Evolutionary conservation across 257 asterid genomes (phyloP).

Genomic region (Thymus mandschuricus): DNA sequence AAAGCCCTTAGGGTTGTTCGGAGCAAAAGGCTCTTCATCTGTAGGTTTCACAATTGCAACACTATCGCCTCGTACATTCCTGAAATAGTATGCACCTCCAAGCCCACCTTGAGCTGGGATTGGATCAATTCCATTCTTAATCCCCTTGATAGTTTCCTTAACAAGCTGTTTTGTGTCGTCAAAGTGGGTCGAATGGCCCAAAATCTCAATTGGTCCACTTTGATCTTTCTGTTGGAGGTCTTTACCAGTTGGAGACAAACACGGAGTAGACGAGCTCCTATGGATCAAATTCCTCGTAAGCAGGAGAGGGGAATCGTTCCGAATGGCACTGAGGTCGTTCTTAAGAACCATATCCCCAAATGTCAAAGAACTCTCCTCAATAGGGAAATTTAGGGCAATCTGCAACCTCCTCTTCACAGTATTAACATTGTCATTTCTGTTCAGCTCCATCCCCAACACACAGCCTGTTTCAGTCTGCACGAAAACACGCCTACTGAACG

Average conservation of each 20-base stretch:
- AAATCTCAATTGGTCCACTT: conserved; percentile 82
- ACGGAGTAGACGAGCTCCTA: conserved; percentile 95
- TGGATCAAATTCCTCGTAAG: conserved; percentile 80
- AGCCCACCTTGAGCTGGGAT: conserved; percentile 83
- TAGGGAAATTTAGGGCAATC: conserved; percentile 77
- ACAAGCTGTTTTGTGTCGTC: conserved; percentile 65
- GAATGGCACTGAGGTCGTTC: conserved; percentile 83
- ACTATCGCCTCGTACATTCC: conserved; percentile 79
- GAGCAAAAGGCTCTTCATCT: conserved; percentile 97
- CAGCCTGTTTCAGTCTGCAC: conserved; percentile 92
- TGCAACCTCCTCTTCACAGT: conserved; percentile 92
- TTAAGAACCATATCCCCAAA: conserved; percentile 85
- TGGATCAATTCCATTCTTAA: conserved; percentile 84
- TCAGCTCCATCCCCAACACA: conserved; percentile 93
- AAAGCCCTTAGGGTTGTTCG: conserved; percentile 96
- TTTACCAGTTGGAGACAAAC: conserved; percentile 91
- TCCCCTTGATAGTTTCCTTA: conserved; percentile 80
- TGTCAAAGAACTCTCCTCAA: conserved; percentile 89
- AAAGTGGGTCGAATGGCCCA: conserved; percentile 64
- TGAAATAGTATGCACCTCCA: conserved; percentile 92
- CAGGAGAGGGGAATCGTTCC: conserved; percentile 85
- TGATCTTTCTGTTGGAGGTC: conserved; percentile 81
- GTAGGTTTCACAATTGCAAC: conserved; percentile 98
- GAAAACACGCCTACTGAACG: conserved; percentile 81
- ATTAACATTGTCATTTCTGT: conserved; percentile 84